phyloP scores from a whole-genome alignment of 2,329 filamentous ascomycete species.

The Venturia asperata region DNA sequence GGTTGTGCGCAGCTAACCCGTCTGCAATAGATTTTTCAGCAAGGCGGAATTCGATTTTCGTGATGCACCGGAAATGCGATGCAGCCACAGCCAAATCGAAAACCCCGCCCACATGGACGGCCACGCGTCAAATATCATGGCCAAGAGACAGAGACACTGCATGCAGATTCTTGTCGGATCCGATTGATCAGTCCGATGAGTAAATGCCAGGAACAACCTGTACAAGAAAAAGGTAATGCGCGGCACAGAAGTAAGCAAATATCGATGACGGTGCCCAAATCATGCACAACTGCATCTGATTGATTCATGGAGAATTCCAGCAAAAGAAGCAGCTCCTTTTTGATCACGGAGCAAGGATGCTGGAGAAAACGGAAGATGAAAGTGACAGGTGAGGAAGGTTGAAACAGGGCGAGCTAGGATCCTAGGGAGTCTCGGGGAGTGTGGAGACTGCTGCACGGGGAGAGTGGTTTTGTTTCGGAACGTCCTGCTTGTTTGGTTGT shows the following conservation, averaged over 20 bases:
- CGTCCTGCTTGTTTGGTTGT: neutral
- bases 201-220: neutral
- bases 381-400: neutral
- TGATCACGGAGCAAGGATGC: neutral
- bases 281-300: neutral
- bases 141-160: neutral
- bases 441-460: conserved; percentile 1
- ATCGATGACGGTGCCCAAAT: neutral
- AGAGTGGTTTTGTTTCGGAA: conserved; percentile 1
- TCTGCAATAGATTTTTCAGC: neutral
- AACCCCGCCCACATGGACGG: neutral
- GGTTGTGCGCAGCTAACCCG: neutral
- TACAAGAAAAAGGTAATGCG: neutral
- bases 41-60: neutral
- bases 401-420: conserved; percentile 4
- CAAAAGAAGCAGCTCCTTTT: neutral
- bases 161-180: neutral
- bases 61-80: neutral
- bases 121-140: neutral
- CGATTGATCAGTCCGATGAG: neutral
- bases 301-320: neutral
- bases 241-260: neutral
- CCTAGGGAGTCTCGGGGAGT: neutral
- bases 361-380: neutral
- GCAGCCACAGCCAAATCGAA: neutral